Evolutionary conservation across 805 yeast genomes (phyloP), one percentile per base, ranked within the genome.

Genomic region (Candida tammaniensis): DNA sequence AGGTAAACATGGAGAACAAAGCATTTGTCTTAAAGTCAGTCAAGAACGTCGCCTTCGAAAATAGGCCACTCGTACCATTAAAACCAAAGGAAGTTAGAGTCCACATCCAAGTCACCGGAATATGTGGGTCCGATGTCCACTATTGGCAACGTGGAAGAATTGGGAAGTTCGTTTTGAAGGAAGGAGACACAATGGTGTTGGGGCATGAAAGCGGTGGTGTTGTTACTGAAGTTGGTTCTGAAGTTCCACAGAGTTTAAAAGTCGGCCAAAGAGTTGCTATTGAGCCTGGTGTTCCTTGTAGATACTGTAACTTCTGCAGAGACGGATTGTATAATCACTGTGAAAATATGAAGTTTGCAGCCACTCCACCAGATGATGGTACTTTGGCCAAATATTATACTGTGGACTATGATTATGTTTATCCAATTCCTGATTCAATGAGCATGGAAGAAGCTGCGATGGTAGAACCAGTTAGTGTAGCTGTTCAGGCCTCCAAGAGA

Each of bases 271-370:
- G 66, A 30, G 75, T 70, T 17, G 72, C 75, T 10, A 52, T 70
- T 39, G 76, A 78, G 54, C 82, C 83, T 7, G 79, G 76, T 36
- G 56, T 67, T 28, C 73, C 78, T 18, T 78, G 82, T 47, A 57
- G 65, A 21, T 48, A 52, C 24, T 48, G 55, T 36, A 43, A 24
- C 30, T 38, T 40, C 17, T 52, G 55, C 24, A 36, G 42, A 25
- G 44, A 43, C 17, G 57, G 57, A n/a, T 37, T 46, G 23, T 46
- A 44, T 22, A 50, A 49, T 25, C 44, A 41, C 15, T 52, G 57
- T 36, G 40, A 36, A 12, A 33, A 38, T 11, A 47, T 48, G 46
- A 35, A 32, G 5, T 48, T 48, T 31, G 51, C 51, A 15, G 51
- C 51, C 25, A 47, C 51, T 24, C 53, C 53, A n/a, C 49, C 51